These are phyloP conservation scores for Aristolochia californica DNA, from an alignment of 164 flowering plant genomes.

Conservation along the genomic window DNA sequence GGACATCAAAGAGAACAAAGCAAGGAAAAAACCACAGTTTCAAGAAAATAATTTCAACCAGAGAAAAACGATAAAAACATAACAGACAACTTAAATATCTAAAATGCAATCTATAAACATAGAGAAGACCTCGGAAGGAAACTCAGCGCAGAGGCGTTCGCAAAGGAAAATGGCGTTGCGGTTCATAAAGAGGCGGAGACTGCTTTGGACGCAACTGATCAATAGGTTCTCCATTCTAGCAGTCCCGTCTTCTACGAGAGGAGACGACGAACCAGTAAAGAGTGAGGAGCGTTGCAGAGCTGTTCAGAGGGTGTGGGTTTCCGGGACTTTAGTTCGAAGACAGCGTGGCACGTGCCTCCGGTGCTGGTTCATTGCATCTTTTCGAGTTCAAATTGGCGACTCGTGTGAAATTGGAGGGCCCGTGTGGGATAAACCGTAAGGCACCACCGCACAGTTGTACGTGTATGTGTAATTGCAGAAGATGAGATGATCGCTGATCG, in stretches of 20 bases:
- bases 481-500: too few relatives aligned
- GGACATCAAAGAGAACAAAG: too few relatives aligned
- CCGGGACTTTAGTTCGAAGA: background rate
- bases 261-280: background rate
- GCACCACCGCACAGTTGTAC: too few relatives aligned
- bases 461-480: too few relatives aligned
- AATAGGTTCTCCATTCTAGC: conserved; percentile 68
- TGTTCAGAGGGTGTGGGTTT: background rate
- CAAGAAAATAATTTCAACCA: background rate
- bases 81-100: background rate
- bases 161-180: conserved; percentile 88
- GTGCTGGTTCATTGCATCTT: too few relatives aligned
- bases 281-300: background rate
- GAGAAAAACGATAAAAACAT: background rate
- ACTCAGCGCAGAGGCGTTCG: conserved; percentile 96
- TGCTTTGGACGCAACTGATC: conserved; percentile 60
- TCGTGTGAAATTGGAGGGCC: too few relatives aligned
- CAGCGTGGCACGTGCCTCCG: conserved; percentile 2
- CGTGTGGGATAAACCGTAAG: too few relatives aligned
- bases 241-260: background rate
- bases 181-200: conserved; percentile 65
- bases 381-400: too few relatives aligned
- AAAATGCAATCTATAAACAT: too few relatives aligned
- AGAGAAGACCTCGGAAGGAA: conserved; percentile 67
- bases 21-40: background rate